A percentile compares a stretch with the other conserved stretches of the same genome.
These are phyloP conservation scores for Pythium periplocum DNA, from an alignment of 352 stramenopile genomes.

Conservation along the genomic window DNA sequence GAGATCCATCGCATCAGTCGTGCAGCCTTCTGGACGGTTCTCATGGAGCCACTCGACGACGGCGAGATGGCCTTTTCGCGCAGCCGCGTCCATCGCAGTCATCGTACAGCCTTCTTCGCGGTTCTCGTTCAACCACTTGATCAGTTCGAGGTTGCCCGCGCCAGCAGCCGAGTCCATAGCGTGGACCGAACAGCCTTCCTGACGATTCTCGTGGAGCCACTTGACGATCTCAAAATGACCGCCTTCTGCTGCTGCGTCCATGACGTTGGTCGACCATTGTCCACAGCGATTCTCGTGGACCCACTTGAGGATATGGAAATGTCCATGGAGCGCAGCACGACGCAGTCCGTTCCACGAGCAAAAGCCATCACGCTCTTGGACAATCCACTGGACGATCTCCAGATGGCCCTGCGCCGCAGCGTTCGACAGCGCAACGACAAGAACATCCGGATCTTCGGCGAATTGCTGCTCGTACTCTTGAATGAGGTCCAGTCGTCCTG, in stretches of 20 bases:
- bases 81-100: constrained; percentile 23
- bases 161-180: constrained; percentile 21
- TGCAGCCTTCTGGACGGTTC: constrained; percentile 20
- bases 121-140: constrained; percentile 25
- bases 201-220: constrained; percentile 19
- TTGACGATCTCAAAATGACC: constrained; percentile 21
- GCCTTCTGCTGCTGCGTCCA: constrained; percentile 17
- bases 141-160: constrained; percentile 16
- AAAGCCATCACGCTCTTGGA: constrained; percentile 17
- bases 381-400: constrained; percentile 22
- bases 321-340: constrained; percentile 16
- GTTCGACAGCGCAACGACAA: constrained; percentile 16
- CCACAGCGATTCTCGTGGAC: constrained; percentile 17
- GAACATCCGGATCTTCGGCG: constrained; percentile 4
- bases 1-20: constrained; percentile 23
- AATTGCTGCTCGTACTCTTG: constrained; percentile 20
- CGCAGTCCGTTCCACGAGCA: constrained; percentile 22
- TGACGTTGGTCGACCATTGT: constrained; percentile 20
- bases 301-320: constrained; percentile 21
- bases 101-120: constrained; percentile 24
- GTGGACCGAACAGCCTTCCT: constrained; percentile 19
- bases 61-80: constrained; percentile 15
- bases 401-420: constrained; percentile 18
- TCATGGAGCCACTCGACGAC: constrained; percentile 24
- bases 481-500: constrained; percentile 17